These are phyloP conservation scores for Antrodiella citrinella DNA, from an alignment of 768 basidiomycete genomes.

Conservation along the genomic window DNA sequence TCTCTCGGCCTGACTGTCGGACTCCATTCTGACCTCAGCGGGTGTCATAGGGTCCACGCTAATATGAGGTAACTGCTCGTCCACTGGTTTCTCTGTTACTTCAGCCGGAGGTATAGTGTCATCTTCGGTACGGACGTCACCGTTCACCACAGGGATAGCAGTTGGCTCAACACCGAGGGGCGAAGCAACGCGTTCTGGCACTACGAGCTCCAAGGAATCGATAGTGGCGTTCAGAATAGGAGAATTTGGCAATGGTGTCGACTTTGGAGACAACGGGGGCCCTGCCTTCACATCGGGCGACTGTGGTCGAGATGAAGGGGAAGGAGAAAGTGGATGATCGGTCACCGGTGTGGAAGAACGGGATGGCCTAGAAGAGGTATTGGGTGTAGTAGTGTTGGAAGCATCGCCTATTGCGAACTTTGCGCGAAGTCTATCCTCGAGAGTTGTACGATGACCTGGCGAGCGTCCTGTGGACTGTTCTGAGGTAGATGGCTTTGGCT, in stretches of 20 bases:
- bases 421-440: slow-evolving; percentile 76
- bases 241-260: slow-evolving; percentile 36
- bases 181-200: too few relatives aligned
- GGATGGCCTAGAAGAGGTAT: slow-evolving; percentile 32
- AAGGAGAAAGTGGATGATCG: slow-evolving; percentile 22
- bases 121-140: neutral
- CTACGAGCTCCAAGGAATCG: too few relatives aligned
- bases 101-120: neutral
- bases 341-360: slow-evolving; percentile 25
- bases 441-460: slow-evolving; percentile 39
- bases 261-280: slow-evolving; percentile 34
- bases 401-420: slow-evolving; percentile 51
- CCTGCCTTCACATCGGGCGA: neutral
- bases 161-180: too few relatives aligned
- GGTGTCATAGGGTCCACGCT: too few relatives aligned
- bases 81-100: too few relatives aligned
- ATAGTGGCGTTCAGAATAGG: slow-evolving; percentile 13
- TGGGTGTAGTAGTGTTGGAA: slow-evolving; percentile 35
- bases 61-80: too few relatives aligned
- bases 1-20: too few relatives aligned
- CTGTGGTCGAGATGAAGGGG: slow-evolving; percentile 6
- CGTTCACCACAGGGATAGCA: neutral
- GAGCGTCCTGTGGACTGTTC: slow-evolving; percentile 20
- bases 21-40: too few relatives aligned
- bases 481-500: slow-evolving; percentile 5